These are phyloP conservation scores for Arthroderma uncinatum DNA, from an alignment of 2,329 filamentous ascomycete genomes.

Conservation along the genomic window DNA sequence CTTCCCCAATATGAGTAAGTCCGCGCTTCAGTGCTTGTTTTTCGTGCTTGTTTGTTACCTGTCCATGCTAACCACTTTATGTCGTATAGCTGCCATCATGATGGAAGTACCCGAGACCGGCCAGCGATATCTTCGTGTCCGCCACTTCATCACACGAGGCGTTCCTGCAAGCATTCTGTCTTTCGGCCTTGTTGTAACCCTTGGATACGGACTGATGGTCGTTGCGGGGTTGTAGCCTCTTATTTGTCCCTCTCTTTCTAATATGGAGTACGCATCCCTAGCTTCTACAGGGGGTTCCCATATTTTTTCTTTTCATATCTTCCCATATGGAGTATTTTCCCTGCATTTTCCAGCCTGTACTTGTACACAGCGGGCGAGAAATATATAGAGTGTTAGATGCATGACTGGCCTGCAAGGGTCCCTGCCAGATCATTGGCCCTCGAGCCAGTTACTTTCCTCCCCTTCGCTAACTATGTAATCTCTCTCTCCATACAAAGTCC, in stretches of 20 bases:
- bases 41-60: not conserved
- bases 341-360: not conserved
- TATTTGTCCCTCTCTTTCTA: not conserved
- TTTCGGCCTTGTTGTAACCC: slow-evolving; percentile 67
- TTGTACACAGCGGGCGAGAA: not conserved
- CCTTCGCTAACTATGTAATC: not conserved
- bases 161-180: slow-evolving; percentile 76
- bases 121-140: slow-evolving; percentile 80
- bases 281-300: too few relatives aligned
- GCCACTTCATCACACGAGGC: slow-evolving; percentile 90
- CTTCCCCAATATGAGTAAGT: slow-evolving; percentile 99
- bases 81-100: slow-evolving; percentile 79
- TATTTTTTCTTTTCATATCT: too few relatives aligned
- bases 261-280: too few relatives aligned
- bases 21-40: not conserved
- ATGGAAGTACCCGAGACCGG: slow-evolving; percentile 90
- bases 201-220: slow-evolving; percentile 86
- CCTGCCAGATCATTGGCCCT: not conserved
- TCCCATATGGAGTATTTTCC: not conserved
- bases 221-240: slow-evolving; percentile 51
- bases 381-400: not conserved
- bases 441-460: not conserved
- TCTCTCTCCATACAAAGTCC: too few relatives aligned
- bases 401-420: not conserved
- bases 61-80: not conserved